phyloP scores from a whole-genome alignment of 2,329 filamentous ascomycete species.

The Sarocladiaceae sp. region DNA sequence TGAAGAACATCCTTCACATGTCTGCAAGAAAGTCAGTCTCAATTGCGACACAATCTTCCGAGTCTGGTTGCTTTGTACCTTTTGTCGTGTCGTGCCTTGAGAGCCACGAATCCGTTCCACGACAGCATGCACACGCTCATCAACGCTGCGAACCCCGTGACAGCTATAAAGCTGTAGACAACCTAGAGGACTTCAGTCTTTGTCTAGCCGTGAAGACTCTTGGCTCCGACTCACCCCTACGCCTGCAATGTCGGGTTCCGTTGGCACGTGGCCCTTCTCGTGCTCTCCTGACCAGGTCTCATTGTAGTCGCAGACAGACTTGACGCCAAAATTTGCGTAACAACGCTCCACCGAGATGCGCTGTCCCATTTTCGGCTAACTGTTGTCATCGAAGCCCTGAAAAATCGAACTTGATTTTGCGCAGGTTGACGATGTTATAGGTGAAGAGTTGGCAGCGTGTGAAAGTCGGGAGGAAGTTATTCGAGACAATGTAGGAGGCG shows the following conservation, averaged over 20 bases:
- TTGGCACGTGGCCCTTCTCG: neutral
- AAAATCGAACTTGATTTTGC: too few relatives aligned
- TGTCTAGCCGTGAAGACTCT: neutral
- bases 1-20: neutral
- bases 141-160: neutral
- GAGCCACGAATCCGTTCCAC: neutral
- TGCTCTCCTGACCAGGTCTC: neutral
- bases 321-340: neutral
- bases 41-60: too few relatives aligned
- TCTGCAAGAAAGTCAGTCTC: neutral
- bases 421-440: too few relatives aligned
- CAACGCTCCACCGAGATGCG: neutral
- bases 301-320: neutral
- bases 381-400: too few relatives aligned
- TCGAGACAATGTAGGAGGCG: too few relatives aligned
- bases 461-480: too few relatives aligned
- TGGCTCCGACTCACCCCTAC: neutral
- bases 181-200: neutral
- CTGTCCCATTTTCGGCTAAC: neutral
- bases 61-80: neutral
- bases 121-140: neutral
- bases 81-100: neutral
- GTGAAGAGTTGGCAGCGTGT: too few relatives aligned
- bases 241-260: neutral
- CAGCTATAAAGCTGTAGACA: neutral